Evolutionary conservation across 2,329 filamentous ascomycete species (phyloP).

Genomic region (Colletotrichum agaves): DNA sequence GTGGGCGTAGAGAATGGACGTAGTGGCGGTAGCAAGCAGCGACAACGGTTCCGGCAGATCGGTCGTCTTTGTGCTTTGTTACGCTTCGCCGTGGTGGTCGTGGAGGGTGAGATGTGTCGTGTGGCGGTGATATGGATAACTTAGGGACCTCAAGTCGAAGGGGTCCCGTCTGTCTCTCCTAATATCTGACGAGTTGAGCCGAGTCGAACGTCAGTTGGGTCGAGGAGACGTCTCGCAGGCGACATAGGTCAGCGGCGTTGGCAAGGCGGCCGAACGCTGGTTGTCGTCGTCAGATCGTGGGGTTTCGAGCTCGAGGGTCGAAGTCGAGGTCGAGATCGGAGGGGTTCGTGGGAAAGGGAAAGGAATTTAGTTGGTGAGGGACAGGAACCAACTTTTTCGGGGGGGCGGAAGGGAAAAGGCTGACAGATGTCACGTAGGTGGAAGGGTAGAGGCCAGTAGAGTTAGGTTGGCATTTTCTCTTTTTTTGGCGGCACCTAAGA

Average conservation of each 20-base stretch:
- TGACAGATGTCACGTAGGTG: conserved; percentile 35
- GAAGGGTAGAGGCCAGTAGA: conserved; percentile 10
- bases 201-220: conserved; percentile 24
- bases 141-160: conserved; percentile 14
- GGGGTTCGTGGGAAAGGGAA: conserved; percentile 27
- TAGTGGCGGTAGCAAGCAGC: conserved; percentile 5
- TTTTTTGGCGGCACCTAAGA: neutral
- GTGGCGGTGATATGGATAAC: neutral
- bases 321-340: conserved; percentile 12
- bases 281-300: conserved; percentile 20
- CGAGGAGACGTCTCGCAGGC: conserved; percentile 23
- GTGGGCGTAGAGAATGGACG: neutral
- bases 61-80: conserved; percentile 26
- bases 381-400: conserved; percentile 26
- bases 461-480: conserved; percentile 4
- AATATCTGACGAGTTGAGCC: conserved; percentile 21
- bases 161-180: neutral
- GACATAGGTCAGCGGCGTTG: conserved; percentile 31
- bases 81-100: conserved; percentile 6
- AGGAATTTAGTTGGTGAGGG: conserved; percentile 6
- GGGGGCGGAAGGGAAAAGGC: conserved; percentile 28
- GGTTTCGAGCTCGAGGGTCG: conserved; percentile 14
- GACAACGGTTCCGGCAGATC: conserved; percentile 1
- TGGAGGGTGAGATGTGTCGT: neutral
- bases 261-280: conserved; percentile 15